Conservation (phyloP, 805 yeast species). For the Ogataea trehalophila region DNA sequence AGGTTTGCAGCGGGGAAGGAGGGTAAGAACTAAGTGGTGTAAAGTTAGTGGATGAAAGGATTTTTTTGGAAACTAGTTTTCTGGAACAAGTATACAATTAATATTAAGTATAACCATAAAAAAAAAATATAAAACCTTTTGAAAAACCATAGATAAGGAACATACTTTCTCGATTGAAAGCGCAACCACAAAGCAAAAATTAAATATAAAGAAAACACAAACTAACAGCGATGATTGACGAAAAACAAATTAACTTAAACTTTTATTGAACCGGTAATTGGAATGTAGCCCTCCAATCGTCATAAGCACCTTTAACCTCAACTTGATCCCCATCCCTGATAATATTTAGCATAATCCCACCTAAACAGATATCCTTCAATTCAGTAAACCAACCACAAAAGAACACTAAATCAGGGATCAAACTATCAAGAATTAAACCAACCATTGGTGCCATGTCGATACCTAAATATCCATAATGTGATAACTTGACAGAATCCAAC, state of each 20-base stretch:
- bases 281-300: constrained; percentile 11
- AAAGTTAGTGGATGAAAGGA: too few species aligned
- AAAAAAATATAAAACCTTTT: too few species aligned
- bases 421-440: constrained; percentile 19
- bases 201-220: too few species aligned
- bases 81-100: too few species aligned
- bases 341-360: constrained; percentile 20
- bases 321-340: background rate
- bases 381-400: constrained; percentile 9
- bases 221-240: background rate
- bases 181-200: too few species aligned
- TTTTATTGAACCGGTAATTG: background rate
- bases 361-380: constrained; percentile 19
- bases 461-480: constrained; percentile 11
- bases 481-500: constrained; percentile 10
- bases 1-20: background rate
- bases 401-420: constrained; percentile 16
- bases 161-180: too few species aligned
- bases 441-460: constrained; percentile 11
- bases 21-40: background rate
- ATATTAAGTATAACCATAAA: too few species aligned
- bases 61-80: too few species aligned
- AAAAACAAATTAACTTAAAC: background rate
- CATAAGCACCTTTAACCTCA: constrained; percentile 15
- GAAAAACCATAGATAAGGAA: too few species aligned